These are phyloP conservation scores for Curvularia sp. DNA, from an alignment of 2,329 filamentous ascomycete species.

Conservation along the genomic window DNA sequence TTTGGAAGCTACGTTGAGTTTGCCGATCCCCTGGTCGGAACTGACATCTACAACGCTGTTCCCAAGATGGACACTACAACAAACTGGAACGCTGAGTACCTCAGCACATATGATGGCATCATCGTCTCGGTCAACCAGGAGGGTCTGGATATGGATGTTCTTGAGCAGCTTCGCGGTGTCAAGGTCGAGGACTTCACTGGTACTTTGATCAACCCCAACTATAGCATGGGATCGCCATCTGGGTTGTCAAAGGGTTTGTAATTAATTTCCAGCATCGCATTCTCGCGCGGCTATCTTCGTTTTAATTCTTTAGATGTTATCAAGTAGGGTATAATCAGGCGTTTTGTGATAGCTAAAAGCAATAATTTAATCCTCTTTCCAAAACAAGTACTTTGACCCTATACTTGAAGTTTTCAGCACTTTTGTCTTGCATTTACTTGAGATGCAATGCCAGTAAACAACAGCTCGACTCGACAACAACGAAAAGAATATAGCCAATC, in stretches of 20 bases:
- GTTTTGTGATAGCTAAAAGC: background rate
- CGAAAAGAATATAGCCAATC: background rate
- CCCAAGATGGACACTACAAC: slow-evolving; percentile 45
- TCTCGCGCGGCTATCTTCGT: background rate
- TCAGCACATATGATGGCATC: slow-evolving; percentile 55
- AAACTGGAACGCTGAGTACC: slow-evolving; percentile 50
- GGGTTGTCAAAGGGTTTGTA: slow-evolving; percentile 3
- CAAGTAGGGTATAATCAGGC: slow-evolving; percentile 1
- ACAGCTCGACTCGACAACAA: background rate
- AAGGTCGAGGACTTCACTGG: slow-evolving; percentile 41
- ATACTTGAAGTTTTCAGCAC: background rate
- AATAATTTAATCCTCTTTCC: background rate
- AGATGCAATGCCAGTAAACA: background rate
- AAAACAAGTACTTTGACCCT: background rate
- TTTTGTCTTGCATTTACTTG: background rate
- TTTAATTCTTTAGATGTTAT: background rate
- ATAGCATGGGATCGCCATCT: slow-evolving; percentile 3
- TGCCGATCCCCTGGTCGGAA: slow-evolving; percentile 55
- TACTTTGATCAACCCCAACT: background rate
- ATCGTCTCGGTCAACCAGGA: slow-evolving; percentile 55
- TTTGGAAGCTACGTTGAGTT: slow-evolving; percentile 53
- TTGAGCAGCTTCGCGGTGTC: slow-evolving; percentile 47
- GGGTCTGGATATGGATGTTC: slow-evolving; percentile 52
- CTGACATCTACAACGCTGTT: slow-evolving; percentile 53
- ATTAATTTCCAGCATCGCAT: background rate